These are phyloP conservation scores for Lipomyces chichibuensis DNA, from an alignment of 805 yeast species.

Conservation along the genomic window DNA sequence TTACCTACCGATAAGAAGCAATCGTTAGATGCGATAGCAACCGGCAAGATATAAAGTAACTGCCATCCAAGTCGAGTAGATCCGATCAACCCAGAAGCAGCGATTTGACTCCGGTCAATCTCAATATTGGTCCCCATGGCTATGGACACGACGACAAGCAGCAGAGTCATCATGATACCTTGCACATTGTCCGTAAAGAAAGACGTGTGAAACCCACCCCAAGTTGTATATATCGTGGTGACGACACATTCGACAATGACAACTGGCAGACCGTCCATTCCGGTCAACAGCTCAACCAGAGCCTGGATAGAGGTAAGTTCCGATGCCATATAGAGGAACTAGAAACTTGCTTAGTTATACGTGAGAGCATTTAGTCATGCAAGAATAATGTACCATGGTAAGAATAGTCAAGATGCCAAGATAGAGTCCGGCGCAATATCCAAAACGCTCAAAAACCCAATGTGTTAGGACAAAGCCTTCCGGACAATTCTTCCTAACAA, in stretches of 20 bases:
- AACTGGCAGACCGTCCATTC: slow-evolving; percentile 75
- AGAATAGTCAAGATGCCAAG: slow-evolving; percentile 79
- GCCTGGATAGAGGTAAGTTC: slow-evolving; percentile 80
- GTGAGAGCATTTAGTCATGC: neutral
- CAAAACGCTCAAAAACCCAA: slow-evolving; percentile 88
- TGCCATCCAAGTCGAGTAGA: slow-evolving; percentile 85
- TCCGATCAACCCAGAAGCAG: slow-evolving; percentile 64
- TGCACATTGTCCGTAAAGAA: slow-evolving; percentile 86
- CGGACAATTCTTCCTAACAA: slow-evolving; percentile 76
- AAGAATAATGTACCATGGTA: slow-evolving; percentile 56
- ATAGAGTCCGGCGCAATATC: slow-evolving; percentile 69
- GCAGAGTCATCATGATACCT: slow-evolving; percentile 68
- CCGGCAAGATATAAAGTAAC: slow-evolving; percentile 75
- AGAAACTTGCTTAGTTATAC: neutral
- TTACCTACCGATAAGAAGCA: slow-evolving; percentile 64
- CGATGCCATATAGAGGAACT: slow-evolving; percentile 78
- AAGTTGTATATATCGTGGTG: slow-evolving; percentile 80
- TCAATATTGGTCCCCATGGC: slow-evolving; percentile 77
- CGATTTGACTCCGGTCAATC: slow-evolving; percentile 61
- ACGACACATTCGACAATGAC: slow-evolving; percentile 84
- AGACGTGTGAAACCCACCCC: slow-evolving; percentile 89
- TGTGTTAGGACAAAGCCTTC: slow-evolving; percentile 90
- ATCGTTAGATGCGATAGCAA: slow-evolving; percentile 89
- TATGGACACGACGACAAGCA: slow-evolving; percentile 69
- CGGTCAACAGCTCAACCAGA: slow-evolving; percentile 77